Evolutionary conservation across 2,329 filamentous ascomycete species (phyloP).

Genomic region (Tolypocladium ovalisporum): DNA sequence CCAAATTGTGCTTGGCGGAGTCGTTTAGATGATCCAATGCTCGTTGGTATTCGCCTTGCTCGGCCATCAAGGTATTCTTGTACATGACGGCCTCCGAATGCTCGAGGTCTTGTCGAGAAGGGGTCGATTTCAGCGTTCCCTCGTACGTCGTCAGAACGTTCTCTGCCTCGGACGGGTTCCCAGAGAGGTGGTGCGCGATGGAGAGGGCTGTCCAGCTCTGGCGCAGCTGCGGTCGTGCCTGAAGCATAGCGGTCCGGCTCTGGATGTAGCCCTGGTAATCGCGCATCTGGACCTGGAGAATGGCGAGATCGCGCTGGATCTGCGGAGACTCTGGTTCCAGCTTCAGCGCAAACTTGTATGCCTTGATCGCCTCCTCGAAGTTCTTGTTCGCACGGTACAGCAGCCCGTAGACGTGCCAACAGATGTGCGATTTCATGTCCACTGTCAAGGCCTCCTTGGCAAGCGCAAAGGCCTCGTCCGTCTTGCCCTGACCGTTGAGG

Average conservation of each 20-base stretch:
- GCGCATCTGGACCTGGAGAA: constrained; percentile 91
- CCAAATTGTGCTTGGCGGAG: constrained; percentile 66
- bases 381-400: constrained; percentile 92
- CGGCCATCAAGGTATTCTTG: constrained; percentile 89
- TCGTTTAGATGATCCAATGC: constrained; percentile 79
- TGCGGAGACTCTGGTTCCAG: constrained; percentile 90
- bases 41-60: constrained; percentile 70
- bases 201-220: constrained; percentile 98
- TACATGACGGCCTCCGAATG: constrained; percentile 91
- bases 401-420: constrained; percentile 97
- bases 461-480: constrained; percentile 85
- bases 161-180: constrained; percentile 76
- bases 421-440: constrained; percentile 98
- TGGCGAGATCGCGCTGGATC: constrained; percentile 86
- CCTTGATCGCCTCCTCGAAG: constrained; percentile 98
- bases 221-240: constrained; percentile 67
- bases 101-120: constrained; percentile 71
- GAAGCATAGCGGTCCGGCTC: constrained; percentile 79
- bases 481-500: constrained; percentile 83
- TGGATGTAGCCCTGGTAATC: constrained; percentile 91
- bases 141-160: constrained; percentile 87
- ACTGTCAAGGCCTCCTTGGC: constrained; percentile 87
- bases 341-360: constrained; percentile 89
- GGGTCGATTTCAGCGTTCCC: constrained; percentile 76
- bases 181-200: constrained; percentile 83